Base-by-base conservation (phyloP, 208 protist species). In the Crithidia expoeki region DNA sequence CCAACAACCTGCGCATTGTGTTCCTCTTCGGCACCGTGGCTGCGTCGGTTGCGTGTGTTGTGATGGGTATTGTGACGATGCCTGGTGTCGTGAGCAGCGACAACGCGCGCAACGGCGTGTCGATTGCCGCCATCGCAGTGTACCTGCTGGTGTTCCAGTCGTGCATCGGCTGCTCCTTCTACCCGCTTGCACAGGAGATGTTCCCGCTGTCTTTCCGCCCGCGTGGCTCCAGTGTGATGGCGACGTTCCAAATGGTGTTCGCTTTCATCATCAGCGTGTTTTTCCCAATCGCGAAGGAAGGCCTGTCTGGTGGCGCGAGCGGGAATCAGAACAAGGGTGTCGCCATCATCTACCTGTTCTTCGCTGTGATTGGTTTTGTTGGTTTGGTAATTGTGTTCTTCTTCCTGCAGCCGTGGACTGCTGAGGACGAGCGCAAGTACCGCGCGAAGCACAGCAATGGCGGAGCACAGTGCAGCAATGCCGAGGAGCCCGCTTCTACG, bases 201-300 rank as follows among this genome's bases (percentile, higher is more conserved):
- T 94, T 96, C 68, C 91, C 91, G 38, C 72, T 57, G 51, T 84
- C 82, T 7, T 91, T 93, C 81, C 88, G 86, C 44, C 78, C 86
- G 28, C 72, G 66, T 27, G 91, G 88, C 32, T 69, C 81, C 17
- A 85, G 76, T 49, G 79, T 86, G 68, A 92, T 83, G 16, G 68
- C 83, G 52, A 73, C 89, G 61, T 61, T 80, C 12, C 86, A 95
- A 77, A 90, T 87, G 46, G 74, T 88, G 30, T 95, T 95, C 72
- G 93, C 91, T 68, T 66, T 94, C 51, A 82, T 92, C 73, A 91
- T 95, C 75, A 95, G 89, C 73, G 74, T 95, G 46, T 83, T 55
- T 70, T 95, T 86, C 81, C 90, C 90, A 46, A 89, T 92, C 60
- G 79, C 83, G 50, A 85, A 74, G 30, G 81, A 94, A 72, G 51